Evolutionary conservation across 805 yeast species (phyloP).

Genomic region (Candida michaelii): DNA sequence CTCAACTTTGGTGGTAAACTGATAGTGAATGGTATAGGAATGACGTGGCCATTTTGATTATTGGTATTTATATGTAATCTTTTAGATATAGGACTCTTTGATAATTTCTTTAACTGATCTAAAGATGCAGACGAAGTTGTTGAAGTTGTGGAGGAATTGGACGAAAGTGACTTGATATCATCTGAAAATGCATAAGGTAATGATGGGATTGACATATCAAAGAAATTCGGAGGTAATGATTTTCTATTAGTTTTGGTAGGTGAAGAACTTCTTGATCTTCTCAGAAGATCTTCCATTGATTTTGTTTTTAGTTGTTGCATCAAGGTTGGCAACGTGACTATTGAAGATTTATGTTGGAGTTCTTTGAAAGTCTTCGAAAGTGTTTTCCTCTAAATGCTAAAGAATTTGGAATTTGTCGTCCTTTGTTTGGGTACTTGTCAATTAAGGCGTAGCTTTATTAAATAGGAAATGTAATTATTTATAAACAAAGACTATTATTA

Average conservation of each 20-base stretch:
- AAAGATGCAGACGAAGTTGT: constrained; percentile 5
- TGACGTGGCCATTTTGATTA: constrained; percentile 26
- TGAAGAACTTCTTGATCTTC: constrained; percentile 34
- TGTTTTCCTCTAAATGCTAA: no score
- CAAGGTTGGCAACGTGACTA: no score
- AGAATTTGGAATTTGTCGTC: no score
- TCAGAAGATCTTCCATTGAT: constrained; percentile 12
- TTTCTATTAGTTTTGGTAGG: constrained; percentile 32
- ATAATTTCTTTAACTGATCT: constrained; percentile 19
- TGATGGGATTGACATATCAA: constrained; percentile 21
- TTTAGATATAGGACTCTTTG: constrained; percentile 37
- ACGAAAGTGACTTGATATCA: constrained; percentile 26
- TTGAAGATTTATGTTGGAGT: no score
- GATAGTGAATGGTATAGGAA: constrained; percentile 44
- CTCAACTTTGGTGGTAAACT: constrained; percentile 42
- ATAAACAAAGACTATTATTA: constrained; percentile 1
- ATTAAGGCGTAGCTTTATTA: not conserved
- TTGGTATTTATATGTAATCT: constrained; percentile 32
- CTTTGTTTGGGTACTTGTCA: no score
- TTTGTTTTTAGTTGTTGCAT: constrained; percentile 1
- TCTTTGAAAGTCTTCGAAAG: no score
- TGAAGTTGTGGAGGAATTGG: constrained; percentile 17
- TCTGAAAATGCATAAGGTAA: constrained; percentile 21
- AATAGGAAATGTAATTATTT: constrained; percentile 6
- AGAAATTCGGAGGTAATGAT: constrained; percentile 20